Conservation (phyloP, 768 basidiomycete species). For the Xerocomellus amylosporus region DNA sequence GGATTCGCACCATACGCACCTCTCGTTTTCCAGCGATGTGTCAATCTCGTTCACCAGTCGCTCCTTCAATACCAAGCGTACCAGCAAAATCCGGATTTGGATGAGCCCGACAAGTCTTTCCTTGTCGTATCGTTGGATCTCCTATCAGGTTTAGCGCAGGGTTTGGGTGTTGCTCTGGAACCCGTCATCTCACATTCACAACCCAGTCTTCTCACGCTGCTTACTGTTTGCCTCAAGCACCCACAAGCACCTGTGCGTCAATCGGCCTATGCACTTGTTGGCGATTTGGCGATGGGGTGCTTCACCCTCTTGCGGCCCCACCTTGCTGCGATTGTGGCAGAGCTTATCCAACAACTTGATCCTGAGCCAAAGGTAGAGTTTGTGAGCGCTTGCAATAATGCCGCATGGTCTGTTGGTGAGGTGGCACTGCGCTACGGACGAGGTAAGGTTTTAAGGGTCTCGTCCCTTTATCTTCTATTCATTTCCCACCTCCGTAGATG, state of each 20-base stretch:
- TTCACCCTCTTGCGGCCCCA: constrained; percentile 82
- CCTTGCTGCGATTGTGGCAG: constrained; percentile 86
- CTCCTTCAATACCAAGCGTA: constrained; percentile 84
- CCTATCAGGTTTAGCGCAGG: constrained; percentile 93
- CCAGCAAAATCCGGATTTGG: constrained; percentile 84
- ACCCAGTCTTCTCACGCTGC: constrained; percentile 76
- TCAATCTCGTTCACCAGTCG: constrained; percentile 76
- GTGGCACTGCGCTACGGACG: constrained; percentile 89
- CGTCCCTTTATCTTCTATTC: background rate
- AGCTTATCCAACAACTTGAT: constrained; percentile 86
- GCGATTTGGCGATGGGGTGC: constrained; percentile 96
- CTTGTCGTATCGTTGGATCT: constrained; percentile 97
- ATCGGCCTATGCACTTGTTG: constrained; percentile 96
- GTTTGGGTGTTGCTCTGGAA: constrained; percentile 77
- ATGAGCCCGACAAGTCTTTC: constrained; percentile 96
- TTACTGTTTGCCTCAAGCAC: constrained; percentile 90
- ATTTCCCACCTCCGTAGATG: constrained; percentile 44
- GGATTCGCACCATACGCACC: constrained; percentile 86
- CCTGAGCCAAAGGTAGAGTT: constrained; percentile 92
- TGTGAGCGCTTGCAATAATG: constrained; percentile 97
- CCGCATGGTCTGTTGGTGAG: constrained; percentile 99
- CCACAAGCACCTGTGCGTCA: constrained; percentile 95
- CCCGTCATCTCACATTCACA: constrained; percentile 64
- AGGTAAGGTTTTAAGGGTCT: constrained; percentile 40
- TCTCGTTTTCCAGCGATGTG: constrained; percentile 91